A percentile compares a stretch with the other conserved stretches of the same genome.
phyloP scores from a whole-genome alignment of 441 rosid genomes.

The Populus hybrid region DNA sequence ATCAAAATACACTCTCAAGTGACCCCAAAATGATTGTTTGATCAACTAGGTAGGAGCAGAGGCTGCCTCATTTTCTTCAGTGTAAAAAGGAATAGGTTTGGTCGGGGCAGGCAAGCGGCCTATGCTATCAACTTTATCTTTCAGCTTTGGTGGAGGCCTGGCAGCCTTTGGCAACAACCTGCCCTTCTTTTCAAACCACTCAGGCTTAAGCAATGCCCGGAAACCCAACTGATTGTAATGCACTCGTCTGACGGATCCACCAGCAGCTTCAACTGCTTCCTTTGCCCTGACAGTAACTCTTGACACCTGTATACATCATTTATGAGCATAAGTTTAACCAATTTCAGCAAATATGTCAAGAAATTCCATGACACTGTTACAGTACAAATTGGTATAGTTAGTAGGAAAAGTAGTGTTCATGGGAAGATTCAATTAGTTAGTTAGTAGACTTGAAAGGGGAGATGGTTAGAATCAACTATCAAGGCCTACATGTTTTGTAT shows the following conservation, averaged over 20 bases:
- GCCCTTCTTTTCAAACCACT: conserved; percentile 97
- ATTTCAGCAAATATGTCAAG: not conserved
- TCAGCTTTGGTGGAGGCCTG: conserved; percentile 83
- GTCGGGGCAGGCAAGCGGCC: conserved; percentile 87
- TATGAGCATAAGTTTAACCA: not conserved
- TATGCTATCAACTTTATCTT: conserved; percentile 80
- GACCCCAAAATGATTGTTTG: not conserved
- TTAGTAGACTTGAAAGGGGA: too few relatives aligned
- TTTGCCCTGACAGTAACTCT: conserved; percentile 89
- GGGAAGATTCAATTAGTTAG: too few relatives aligned
- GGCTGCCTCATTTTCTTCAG: conserved; percentile 39
- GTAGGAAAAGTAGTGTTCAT: too few relatives aligned
- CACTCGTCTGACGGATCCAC: conserved; percentile 87
- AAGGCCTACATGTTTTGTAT: too few relatives aligned
- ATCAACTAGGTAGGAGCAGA: conserved; percentile 25
- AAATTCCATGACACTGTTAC: too few relatives aligned
- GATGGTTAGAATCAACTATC: too few relatives aligned
- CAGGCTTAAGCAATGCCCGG: conserved; percentile 77
- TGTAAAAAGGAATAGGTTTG: conserved; percentile 70
- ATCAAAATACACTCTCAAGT: not conserved
- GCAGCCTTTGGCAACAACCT: conserved; percentile 74
- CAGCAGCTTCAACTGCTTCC: conserved; percentile 48
- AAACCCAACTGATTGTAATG: conserved; percentile 88
- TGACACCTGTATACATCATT: conserved; percentile 49
- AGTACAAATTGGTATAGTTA: too few relatives aligned